Conservation (phyloP, 1,284 basidiomycete species). For the Puccinia polysora region DNA sequence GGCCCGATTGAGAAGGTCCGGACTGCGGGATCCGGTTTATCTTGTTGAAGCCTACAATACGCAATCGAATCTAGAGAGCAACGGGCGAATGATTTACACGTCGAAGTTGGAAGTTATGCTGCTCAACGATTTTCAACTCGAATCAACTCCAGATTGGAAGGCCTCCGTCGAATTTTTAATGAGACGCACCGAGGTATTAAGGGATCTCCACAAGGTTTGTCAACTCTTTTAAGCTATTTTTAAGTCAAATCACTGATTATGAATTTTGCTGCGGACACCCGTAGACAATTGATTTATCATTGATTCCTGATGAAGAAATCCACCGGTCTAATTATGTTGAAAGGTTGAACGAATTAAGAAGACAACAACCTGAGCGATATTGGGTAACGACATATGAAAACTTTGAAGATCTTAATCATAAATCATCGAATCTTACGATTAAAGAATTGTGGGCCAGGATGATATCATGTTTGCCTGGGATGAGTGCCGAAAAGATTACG, state of each 20-base stretch:
- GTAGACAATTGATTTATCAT: constrained; percentile 52
- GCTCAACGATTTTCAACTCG: constrained; percentile 59
- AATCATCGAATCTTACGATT: constrained; percentile 56
- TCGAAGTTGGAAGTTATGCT: constrained; percentile 58
- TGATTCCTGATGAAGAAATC: constrained; percentile 55
- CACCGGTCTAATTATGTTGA: constrained; percentile 53
- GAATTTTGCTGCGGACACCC: no score
- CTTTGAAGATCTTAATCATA: constrained; percentile 58
- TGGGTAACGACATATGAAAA: constrained; percentile 57
- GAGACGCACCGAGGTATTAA: constrained; percentile 56
- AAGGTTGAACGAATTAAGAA: constrained; percentile 53
- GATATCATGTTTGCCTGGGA: constrained; percentile 58
- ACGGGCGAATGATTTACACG: constrained; percentile 52
- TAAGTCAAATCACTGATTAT: constrained; percentile 12
- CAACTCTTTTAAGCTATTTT: not conserved
- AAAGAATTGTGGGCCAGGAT: constrained; percentile 58
- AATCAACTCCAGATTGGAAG: constrained; percentile 57
- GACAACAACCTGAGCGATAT: constrained; percentile 48
- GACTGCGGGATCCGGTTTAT: constrained; percentile 58
- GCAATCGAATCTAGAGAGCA: constrained; percentile 47
- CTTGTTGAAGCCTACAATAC: constrained; percentile 59
- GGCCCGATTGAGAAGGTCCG: constrained; percentile 58
- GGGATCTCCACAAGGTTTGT: constrained; percentile 52
- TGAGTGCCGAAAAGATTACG: constrained; percentile 58
- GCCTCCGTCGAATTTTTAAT: constrained; percentile 58